A percentile compares a stretch with the other conserved stretches of the same genome.
Conservation (phyloP, 352 stramenopile species). For the Plasmopara halstedii region DNA sequence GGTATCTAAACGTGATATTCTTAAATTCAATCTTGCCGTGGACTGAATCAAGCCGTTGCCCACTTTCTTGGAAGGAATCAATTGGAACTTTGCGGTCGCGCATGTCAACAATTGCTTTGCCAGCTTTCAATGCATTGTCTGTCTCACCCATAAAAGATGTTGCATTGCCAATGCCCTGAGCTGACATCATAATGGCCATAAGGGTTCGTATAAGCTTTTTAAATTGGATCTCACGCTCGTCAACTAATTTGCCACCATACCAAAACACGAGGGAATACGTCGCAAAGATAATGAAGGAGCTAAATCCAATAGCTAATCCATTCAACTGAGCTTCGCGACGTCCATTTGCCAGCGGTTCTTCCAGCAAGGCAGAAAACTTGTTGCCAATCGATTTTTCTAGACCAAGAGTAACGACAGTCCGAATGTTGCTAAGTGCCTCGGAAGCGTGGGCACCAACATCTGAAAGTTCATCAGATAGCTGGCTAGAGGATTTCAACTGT, state of each 20-base stretch:
- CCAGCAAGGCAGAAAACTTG: slow-evolving; percentile 1
- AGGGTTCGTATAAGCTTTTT: slow-evolving; percentile 29
- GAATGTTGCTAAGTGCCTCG: neutral
- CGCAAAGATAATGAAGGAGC: slow-evolving; percentile 16
- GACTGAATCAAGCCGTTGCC: neutral
- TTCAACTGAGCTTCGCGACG: slow-evolving; percentile 25
- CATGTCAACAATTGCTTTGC: slow-evolving; percentile 1
- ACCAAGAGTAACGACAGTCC: neutral
- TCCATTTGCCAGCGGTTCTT: slow-evolving; percentile 22
- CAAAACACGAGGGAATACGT: slow-evolving; percentile 55
- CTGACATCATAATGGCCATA: slow-evolving; percentile 43
- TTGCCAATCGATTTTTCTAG: neutral
- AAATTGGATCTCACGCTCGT: slow-evolving; percentile 24
- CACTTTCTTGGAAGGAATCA: slow-evolving; percentile 1
- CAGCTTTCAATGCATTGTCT: slow-evolving; percentile 1
- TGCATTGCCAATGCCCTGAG: slow-evolving; percentile 15
- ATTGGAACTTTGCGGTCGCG: neutral
- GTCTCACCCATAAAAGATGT: neutral
- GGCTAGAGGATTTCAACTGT: neutral
- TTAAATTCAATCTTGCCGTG: slow-evolving; percentile 1
- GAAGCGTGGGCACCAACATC: slow-evolving; percentile 1
- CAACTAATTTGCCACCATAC: slow-evolving; percentile 43
- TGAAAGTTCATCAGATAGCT: neutral
- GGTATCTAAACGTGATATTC: neutral
- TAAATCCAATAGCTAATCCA: slow-evolving; percentile 47